Evolutionary conservation across 2,329 filamentous ascomycete genomes (phyloP), one percentile per base, ranked within the genome.

Genomic region (Arthrobotrys conoides): DNA sequence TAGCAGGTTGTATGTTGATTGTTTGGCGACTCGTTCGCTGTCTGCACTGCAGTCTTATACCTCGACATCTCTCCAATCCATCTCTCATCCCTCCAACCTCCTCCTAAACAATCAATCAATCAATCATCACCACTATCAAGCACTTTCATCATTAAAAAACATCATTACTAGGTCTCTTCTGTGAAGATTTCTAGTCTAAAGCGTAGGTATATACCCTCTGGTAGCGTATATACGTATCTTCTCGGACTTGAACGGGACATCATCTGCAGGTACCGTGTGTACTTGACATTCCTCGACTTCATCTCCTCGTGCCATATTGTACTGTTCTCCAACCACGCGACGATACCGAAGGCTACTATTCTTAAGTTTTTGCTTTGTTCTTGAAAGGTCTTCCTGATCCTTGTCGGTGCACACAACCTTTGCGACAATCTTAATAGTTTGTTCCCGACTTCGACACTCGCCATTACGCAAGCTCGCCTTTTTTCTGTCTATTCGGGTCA

Each of bases 401-500:
- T 67, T 66, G 70, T 55, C 4, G 38, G 49, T 73, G 69, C 46
- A 55, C 67, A 59, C 66, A 14, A 48, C 55, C 27, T 55, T 20
- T n/a, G 38, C 49, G 59, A 72, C 57, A 73, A 72, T 55, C 49
- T 61, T 30, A 36, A 20, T 33, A 51, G 63, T 44, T 69, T 55
- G 63, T 51, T 46, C 53, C 63, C 53, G 53, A 59, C 30, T 41
- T 59, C 44, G 53, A 59, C 30, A 59, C 57, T 27, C 12, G 57
- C 57, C 18, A 61, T 70, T 70, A 70, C 66, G 65, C 63, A 67
- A 73, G 48, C 44, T 53, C 51, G 46, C 55, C 46, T 16, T 51
- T 41, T 38, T 20, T 30, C 18, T 22, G n/a, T 41, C 61, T 46
- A 48, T 27, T 65, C 30, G 12, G 46, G 14, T n/a, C 53, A 46